These are phyloP conservation scores for Metschnikowia corniflorae DNA, from an alignment of 805 yeast species.

Conservation along the genomic window DNA sequence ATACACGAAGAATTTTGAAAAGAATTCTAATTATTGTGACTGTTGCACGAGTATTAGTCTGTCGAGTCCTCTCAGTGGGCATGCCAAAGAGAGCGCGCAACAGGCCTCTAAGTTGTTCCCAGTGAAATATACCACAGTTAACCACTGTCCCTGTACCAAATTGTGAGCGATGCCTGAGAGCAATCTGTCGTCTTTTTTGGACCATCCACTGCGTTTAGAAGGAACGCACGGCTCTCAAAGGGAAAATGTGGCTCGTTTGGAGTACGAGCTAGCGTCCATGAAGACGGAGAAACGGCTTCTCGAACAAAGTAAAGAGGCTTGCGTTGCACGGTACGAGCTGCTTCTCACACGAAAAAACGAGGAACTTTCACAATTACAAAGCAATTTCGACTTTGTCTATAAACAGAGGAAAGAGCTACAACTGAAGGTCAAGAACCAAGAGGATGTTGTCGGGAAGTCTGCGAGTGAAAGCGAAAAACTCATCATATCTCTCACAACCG, in stretches of 20 bases:
- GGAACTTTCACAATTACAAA: constrained; percentile 29
- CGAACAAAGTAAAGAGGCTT: constrained; percentile 25
- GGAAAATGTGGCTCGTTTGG: constrained; percentile 21
- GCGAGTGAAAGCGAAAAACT: constrained; percentile 19
- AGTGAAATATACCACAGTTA: too few species aligned
- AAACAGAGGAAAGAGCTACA: constrained; percentile 31
- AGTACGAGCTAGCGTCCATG: constrained; percentile 30
- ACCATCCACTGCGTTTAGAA: constrained; percentile 15
- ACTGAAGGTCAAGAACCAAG: constrained; percentile 30
- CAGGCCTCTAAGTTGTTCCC: too few species aligned
- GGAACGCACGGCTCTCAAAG: background rate
- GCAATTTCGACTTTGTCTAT: constrained; percentile 34
- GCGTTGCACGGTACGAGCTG: constrained; percentile 21
- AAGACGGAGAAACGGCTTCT: constrained; percentile 34
- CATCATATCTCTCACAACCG: constrained; percentile 18
- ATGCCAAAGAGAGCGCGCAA: too few species aligned
- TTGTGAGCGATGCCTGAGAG: constrained; percentile 15
- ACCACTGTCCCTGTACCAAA: too few species aligned
- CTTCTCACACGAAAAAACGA: constrained; percentile 31
- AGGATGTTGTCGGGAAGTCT: constrained; percentile 23
- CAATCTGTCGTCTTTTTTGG: constrained; percentile 20
- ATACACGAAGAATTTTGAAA: too few species aligned
- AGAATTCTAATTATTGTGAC: too few species aligned
- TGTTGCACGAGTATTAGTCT: too few species aligned
- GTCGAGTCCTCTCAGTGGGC: too few species aligned